A percentile compares a stretch with the other conserved stretches of the same genome.
These are phyloP conservation scores for Aspergillus bertholletiae DNA, from an alignment of 495 filamentous ascomycete genomes.

Conservation along the genomic window DNA sequence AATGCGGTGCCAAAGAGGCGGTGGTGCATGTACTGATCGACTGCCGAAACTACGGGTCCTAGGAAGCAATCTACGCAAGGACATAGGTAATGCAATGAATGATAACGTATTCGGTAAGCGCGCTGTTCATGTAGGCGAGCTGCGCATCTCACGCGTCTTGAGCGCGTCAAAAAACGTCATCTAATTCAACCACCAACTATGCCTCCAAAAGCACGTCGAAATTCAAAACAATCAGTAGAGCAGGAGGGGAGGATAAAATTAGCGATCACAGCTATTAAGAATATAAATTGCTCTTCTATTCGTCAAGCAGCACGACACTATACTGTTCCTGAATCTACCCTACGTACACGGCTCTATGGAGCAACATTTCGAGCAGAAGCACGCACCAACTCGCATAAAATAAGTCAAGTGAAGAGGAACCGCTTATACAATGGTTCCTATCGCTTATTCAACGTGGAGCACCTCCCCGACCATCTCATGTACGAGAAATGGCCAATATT, in stretches of 20 bases:
- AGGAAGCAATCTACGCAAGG: too few species aligned
- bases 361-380: slow-evolving; percentile 1
- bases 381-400: slow-evolving; percentile 18
- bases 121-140: neutral
- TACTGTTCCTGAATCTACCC: slow-evolving; percentile 13
- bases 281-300: slow-evolving; percentile 1
- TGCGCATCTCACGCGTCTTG: neutral
- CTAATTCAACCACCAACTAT: slow-evolving; percentile 11
- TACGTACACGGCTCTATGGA: slow-evolving; percentile 13
- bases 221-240: slow-evolving; percentile 4
- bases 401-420: slow-evolving; percentile 17
- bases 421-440: slow-evolving; percentile 26
- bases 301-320: slow-evolving; percentile 3
- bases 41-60: too few species aligned
- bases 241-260: slow-evolving; percentile 13
- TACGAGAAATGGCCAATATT: too few species aligned
- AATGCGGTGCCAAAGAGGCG: too few species aligned
- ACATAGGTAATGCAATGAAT: too few species aligned
- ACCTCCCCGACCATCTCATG: neutral
- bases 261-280: slow-evolving; percentile 7
- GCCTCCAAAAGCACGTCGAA: slow-evolving; percentile 8
- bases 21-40: too few species aligned
- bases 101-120: slow-evolving; percentile 7
- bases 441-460: slow-evolving; percentile 3
- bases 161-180: neutral